phyloP scores from a whole-genome alignment of 2,329 filamentous ascomycete species.

The Clarireedia monteithiana region DNA sequence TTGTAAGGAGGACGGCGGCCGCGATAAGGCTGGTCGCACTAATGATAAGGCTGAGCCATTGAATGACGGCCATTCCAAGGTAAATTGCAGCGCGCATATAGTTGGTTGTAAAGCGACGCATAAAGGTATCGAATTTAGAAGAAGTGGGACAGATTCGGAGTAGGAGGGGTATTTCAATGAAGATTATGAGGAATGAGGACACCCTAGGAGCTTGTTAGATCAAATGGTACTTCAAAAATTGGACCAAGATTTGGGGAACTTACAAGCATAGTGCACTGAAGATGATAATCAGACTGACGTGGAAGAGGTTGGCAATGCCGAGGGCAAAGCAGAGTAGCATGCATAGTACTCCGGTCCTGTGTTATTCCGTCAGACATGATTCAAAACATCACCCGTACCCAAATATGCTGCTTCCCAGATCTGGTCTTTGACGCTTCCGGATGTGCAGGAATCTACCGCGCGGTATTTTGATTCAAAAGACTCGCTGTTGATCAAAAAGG shows the following conservation, averaged over 20 bases:
- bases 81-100: slow-evolving; percentile 94
- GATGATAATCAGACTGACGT: slow-evolving; percentile 37
- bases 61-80: slow-evolving; percentile 66
- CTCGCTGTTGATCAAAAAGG: not conserved
- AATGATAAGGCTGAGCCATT: slow-evolving; percentile 72
- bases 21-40: slow-evolving; percentile 70
- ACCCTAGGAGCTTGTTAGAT: slow-evolving; percentile 38
- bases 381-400: not conserved
- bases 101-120: slow-evolving; percentile 90
- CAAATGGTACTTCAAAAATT: too few relatives aligned
- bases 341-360: slow-evolving; percentile 60
- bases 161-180: slow-evolving; percentile 86
- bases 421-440: not conserved
- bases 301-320: slow-evolving; percentile 61
- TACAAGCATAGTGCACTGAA: slow-evolving; percentile 46
- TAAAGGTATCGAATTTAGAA: slow-evolving; percentile 75
- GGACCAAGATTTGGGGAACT: slow-evolving; percentile 23
- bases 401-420: not conserved
- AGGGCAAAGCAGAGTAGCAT: slow-evolving; percentile 65
- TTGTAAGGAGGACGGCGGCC: slow-evolving; percentile 69
- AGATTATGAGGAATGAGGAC: slow-evolving; percentile 67
- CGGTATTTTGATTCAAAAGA: not conserved
- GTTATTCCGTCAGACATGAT: slow-evolving; percentile 14
- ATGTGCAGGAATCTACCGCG: too few relatives aligned
- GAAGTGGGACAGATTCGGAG: slow-evolving; percentile 97